Evolutionary conservation across 306 rosid species (phyloP), one percentile per base, ranked within the genome.

Genomic region (Cicer bijugum): DNA sequence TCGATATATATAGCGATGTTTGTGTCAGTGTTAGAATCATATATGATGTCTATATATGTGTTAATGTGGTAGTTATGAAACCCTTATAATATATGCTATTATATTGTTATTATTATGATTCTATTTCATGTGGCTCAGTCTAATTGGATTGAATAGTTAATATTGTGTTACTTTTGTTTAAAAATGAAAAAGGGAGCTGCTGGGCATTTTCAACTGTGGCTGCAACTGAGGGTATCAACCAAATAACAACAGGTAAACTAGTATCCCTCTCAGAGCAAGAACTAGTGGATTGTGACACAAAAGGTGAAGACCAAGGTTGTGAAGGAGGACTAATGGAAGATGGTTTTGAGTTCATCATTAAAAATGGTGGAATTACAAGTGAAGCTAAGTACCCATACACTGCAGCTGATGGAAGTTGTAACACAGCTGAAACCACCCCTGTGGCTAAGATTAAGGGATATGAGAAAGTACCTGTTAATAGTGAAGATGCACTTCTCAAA

Each of bases 201-300:
- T 82, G 75, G 75, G 85, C 82, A 46, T 82, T 72, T 67, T 77
- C 76, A 65, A 51, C 79, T 0, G 67, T 50, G 8, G 82, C 85
- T 1, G 67, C 85, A 77, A 67, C 64, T 0, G 82, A 82, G 10
- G 85, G 82, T 2, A 39, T 81, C 75, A 2, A 57, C 40, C 62
- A 46, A 77, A 56, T 67, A 57, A 16, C 61, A 0, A 75, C 77
- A 5, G 77, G 80, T 0, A 75, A 80, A 12, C 45, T 80, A 20
- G 39, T 75, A 0, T 75, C 80, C 1, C 77, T 80, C 10, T 75
- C 80, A 11, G 80, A 69, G 12, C 84, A 80, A 75, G 73, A 80
- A 55, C 4, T 80, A 12, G 80, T 75, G 1, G 80, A 80, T 50
- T 80, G 80, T 44, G 80, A 80, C 28, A 75, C 57, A 17, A 55